Evolutionary conservation across 2,329 filamentous ascomycete species (phyloP), one percentile per base, ranked within the genome.

Genomic region (Ophiostoma sp.): DNA sequence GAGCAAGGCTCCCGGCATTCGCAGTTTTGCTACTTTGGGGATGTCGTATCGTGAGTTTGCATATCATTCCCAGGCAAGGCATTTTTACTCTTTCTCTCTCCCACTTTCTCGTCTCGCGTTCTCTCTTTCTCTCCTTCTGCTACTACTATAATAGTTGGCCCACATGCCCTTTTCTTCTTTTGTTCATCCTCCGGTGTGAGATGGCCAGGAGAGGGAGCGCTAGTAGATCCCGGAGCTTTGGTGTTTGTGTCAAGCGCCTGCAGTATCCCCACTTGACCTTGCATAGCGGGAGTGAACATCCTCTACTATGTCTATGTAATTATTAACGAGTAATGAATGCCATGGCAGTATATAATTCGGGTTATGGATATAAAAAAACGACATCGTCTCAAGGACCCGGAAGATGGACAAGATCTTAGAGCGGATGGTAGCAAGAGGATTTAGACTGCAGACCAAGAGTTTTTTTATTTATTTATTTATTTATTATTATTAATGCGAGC

Each of bases 201-300:
- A 57, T 36, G 67, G 35, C 39, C 33, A 36, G 33, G 48, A 17
- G 39, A 39, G 27, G 44, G 67, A 57, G 67, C 36, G 39, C 67
- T 68, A 33, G 68, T 69, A 39, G 68, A 65, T 69, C 68, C 36
- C 68, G 39, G 68, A 35, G 68, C 57, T 52, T 60, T 62, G n/a
- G 20, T 35, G 48, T 48, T 27, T 36, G 52, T 36, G 17, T n/a
- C 20, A 20, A 60, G 17, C 35, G 23, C 20, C 27, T 60, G 8
- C 31, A n/a, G 17, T 15, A 20, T 64, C 35, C 27, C 44, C 27
- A 62, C 57, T 62, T 62, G 27, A 13, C 8, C 23, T 10, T 57
- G 52, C 52, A 57, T 57, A 15, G n/a, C 23, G 52, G 52, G 52
- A 57, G 52, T 27, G n/a, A 23, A 3, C 7, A 27, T 54, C 20